phyloP scores from a whole-genome alignment of 768 basidiomycete genomes.

The Boletus barrowsii region DNA sequence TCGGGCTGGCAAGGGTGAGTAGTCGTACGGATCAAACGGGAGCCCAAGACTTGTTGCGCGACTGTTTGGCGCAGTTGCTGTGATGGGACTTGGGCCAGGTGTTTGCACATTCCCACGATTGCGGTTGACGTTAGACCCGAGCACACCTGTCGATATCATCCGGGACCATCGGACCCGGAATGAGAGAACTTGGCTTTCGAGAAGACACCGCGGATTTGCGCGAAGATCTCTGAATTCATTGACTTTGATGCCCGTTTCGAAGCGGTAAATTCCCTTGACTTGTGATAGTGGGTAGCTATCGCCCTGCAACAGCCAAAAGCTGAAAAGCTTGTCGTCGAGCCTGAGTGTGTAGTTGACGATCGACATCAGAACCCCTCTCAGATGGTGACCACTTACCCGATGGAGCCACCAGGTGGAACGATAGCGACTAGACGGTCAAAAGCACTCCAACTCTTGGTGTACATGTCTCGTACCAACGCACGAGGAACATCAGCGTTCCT shows the following conservation, averaged over 20 bases:
- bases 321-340: constrained; percentile 90
- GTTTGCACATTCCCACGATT: constrained; percentile 33
- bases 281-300: constrained; percentile 74
- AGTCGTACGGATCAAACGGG: constrained; percentile 78
- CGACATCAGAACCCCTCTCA: neutral
- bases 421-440: constrained; percentile 87
- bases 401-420: constrained; percentile 87
- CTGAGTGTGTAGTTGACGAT: constrained; percentile 33
- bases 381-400: constrained; percentile 54
- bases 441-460: constrained; percentile 90
- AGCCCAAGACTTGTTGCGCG: constrained; percentile 51
- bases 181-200: constrained; percentile 77
- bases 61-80: constrained; percentile 16
- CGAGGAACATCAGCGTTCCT: constrained; percentile 85
- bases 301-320: constrained; percentile 83
- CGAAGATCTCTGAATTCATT: constrained; percentile 86
- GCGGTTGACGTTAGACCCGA: constrained; percentile 42
- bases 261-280: constrained; percentile 82
- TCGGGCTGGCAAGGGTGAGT: constrained; percentile 58
- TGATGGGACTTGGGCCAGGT: constrained; percentile 25
- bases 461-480: constrained; percentile 84
- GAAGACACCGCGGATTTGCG: constrained; percentile 82
- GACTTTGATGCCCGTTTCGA: constrained; percentile 86
- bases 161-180: constrained; percentile 82
- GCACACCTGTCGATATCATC: constrained; percentile 65